Evolutionary conservation across 2,329 filamentous ascomycete species (phyloP).

Genomic region (Talaromyces verruculosus): DNA sequence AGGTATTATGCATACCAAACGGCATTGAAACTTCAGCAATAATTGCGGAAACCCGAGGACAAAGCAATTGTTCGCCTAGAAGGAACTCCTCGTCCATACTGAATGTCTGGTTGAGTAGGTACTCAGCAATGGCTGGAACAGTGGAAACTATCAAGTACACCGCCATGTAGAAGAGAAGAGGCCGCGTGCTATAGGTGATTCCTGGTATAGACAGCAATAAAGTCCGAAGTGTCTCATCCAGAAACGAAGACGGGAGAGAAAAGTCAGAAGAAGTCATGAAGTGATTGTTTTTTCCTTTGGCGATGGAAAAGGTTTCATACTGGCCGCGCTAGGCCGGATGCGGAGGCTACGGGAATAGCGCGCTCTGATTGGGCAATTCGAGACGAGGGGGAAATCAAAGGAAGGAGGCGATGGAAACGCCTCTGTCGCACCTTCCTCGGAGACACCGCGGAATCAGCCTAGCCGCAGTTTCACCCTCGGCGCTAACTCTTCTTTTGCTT

Average conservation of each 20-base stretch:
- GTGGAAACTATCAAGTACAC: no score
- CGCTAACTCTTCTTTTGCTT: not conserved
- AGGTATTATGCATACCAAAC: not conserved
- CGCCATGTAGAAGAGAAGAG: not conserved
- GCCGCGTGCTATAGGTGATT: not conserved
- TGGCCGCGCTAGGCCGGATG: not conserved
- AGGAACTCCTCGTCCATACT: not conserved
- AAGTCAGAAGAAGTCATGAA: not conserved
- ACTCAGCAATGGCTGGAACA: not conserved
- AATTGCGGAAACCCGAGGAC: not conserved
- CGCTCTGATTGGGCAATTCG: slow-evolving; percentile 7
- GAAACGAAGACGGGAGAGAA: not conserved
- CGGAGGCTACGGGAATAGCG: not conserved
- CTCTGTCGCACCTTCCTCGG: slow-evolving; percentile 13
- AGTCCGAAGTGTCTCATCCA: not conserved
- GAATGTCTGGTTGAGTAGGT: not conserved
- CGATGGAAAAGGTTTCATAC: not conserved
- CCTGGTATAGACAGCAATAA: not conserved
- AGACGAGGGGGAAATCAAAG: not conserved
- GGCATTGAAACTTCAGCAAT: not conserved
- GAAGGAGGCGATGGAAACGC: not conserved
- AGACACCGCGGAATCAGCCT: not conserved
- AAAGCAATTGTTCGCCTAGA: not conserved
- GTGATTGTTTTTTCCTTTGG: not conserved
- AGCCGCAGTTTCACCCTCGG: slow-evolving; percentile 3